These are phyloP conservation scores for Quercus agrifolia DNA, from an alignment of 306 rosid species.

Conservation along the genomic window DNA sequence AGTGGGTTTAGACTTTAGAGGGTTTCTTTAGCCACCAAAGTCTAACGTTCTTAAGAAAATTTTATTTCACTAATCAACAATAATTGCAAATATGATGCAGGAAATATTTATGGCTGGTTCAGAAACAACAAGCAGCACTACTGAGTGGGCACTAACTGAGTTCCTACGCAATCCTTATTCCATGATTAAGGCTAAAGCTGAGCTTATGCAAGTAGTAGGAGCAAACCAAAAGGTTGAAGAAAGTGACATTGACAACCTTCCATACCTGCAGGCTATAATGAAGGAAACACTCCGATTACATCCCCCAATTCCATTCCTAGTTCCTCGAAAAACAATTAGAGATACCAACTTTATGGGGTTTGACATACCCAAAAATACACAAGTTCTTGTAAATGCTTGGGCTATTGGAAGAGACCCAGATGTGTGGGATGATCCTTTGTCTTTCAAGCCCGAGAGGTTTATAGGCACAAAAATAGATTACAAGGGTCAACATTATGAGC, in stretches of 20 bases:
- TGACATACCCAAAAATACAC: slow-evolving; percentile 45
- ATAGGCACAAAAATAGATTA: slow-evolving; percentile 22
- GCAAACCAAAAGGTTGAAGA: slow-evolving; percentile 33
- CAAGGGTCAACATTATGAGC: slow-evolving; percentile 43
- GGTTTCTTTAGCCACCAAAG: too few relatives aligned
- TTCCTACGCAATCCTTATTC: slow-evolving; percentile 26
- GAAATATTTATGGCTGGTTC: slow-evolving; percentile 58
- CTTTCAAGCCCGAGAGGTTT: slow-evolving; percentile 53
- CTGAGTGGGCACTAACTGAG: slow-evolving; percentile 59
- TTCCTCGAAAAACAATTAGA: slow-evolving; percentile 39
- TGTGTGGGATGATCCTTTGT: slow-evolving; percentile 38
- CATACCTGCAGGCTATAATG: slow-evolving; percentile 34
- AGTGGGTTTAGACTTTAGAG: too few relatives aligned
- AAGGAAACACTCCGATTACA: slow-evolving; percentile 54
- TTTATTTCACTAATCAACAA: not conserved
- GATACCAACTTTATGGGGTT: slow-evolving; percentile 46
- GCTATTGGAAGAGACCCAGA: slow-evolving; percentile 64
- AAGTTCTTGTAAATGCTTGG: slow-evolving; percentile 51
- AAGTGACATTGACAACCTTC: slow-evolving; percentile 47
- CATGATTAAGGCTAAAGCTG: slow-evolving; percentile 28
- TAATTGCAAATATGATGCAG: slow-evolving; percentile 15
- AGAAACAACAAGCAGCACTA: slow-evolving; percentile 53
- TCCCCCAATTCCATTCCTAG: slow-evolving; percentile 55
- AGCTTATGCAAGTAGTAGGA: slow-evolving; percentile 37
- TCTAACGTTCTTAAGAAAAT: not conserved